Evolutionary conservation across 202 grass and related monocot genomes (phyloP).

Genomic region (Brachypodium distachyon): DNA sequence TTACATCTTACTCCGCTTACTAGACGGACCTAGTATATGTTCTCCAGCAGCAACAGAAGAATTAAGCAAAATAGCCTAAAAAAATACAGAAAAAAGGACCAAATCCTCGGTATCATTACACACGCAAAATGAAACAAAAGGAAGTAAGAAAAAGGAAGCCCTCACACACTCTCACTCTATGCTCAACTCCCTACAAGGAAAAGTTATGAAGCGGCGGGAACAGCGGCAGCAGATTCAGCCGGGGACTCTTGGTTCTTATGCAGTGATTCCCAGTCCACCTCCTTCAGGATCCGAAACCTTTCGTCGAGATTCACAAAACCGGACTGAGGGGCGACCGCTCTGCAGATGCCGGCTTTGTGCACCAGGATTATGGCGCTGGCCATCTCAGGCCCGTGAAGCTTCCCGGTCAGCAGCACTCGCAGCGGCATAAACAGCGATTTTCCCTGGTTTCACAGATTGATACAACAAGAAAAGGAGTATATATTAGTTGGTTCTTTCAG

Average conservation of each 20-base stretch:
- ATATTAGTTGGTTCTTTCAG: neutral
- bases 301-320: conserved; percentile 60
- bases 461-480: neutral
- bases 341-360: conserved; percentile 61
- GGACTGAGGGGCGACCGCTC: conserved; percentile 38
- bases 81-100: neutral
- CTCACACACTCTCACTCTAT: neutral
- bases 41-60: neutral
- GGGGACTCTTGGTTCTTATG: conserved; percentile 35
- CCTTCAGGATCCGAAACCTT: conserved; percentile 71
- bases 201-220: conserved; percentile 22
- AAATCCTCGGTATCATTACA: neutral
- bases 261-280: conserved; percentile 67
- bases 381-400: conserved; percentile 92
- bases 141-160: neutral
- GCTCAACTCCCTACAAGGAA: neutral
- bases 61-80: neutral
- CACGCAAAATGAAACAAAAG: neutral
- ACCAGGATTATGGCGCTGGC: conserved; percentile 62
- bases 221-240: conserved; percentile 20
- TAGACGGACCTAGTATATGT: neutral
- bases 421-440: conserved; percentile 87
- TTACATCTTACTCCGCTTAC: neutral
- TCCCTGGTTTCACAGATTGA: conserved; percentile 42
- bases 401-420: conserved; percentile 71